Conservation (phyloP, 1,284 basidiomycete species). For the Pseudozyma thailandica region DNA sequence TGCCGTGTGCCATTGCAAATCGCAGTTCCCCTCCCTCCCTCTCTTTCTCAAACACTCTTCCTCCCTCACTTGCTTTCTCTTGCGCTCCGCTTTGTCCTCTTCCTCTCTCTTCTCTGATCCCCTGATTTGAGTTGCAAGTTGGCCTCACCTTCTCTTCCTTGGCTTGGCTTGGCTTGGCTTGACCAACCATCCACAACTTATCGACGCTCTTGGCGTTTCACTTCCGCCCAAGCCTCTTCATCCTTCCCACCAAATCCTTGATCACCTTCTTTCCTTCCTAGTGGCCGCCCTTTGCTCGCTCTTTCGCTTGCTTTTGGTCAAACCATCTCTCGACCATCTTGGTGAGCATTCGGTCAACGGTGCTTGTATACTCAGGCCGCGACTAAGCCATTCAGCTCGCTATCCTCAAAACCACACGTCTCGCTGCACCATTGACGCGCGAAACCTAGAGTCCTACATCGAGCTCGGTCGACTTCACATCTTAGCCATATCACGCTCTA, state of each 20-base stretch:
- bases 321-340: background rate
- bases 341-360: background rate
- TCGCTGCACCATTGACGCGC: background rate
- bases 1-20: background rate
- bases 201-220: background rate
- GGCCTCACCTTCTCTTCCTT: slow-evolving; percentile 3
- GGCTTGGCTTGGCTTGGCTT: slow-evolving; percentile 2
- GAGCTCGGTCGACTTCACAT: too few species aligned
- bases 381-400: too few species aligned
- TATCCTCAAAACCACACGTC: background rate
- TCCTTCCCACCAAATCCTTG: slow-evolving; percentile 1
- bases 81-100: background rate
- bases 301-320: background rate
- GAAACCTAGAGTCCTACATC: too few species aligned
- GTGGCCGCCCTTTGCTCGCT: too few species aligned
- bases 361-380: background rate
- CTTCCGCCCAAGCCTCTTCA: too few species aligned
- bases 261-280: background rate
- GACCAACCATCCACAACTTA: slow-evolving; percentile 2
- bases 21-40: too few species aligned
- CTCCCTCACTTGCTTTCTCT: background rate
- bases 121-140: background rate
- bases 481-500: background rate
- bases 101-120: background rate
- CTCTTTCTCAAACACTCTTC: background rate